A percentile compares a stretch with the other conserved stretches of the same genome.
Conservation (phyloP, 1,139 yeast species). For the Saccharomyces hybrid region DNA sequence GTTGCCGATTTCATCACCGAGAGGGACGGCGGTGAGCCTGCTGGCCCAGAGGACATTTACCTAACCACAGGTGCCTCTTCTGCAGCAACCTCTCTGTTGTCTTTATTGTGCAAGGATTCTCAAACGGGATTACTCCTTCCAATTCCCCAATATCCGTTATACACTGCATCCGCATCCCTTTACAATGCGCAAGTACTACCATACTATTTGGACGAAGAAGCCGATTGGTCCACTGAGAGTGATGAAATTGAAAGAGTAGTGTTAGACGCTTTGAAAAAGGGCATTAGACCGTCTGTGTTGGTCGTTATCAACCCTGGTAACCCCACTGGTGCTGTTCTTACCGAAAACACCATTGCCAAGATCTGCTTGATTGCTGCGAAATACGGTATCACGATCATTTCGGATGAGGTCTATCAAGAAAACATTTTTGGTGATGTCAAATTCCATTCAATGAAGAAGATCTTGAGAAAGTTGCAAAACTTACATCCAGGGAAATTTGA, state of each 20-base stretch:
- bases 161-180: conserved; percentile 83
- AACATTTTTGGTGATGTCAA: conserved; percentile 62
- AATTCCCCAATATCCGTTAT: conserved; percentile 93
- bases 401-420: conserved; percentile 98
- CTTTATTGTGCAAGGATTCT: conserved; percentile 56
- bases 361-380: conserved; percentile 74
- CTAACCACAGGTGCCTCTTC: conserved; percentile 93
- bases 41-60: conserved; percentile 65
- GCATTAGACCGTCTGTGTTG: conserved; percentile 63
- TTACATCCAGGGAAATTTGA: conserved; percentile 48
- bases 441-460: conserved; percentile 58
- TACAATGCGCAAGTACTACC: conserved; percentile 76
- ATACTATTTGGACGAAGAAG: conserved; percentile 73
- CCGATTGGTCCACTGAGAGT: conserved; percentile 78
- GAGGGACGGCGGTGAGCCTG: conserved; percentile 59
- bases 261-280: conserved; percentile 43
- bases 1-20: conserved; percentile 70
- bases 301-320: conserved; percentile 96
- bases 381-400: conserved; percentile 75
- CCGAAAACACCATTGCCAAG: conserved; percentile 56
- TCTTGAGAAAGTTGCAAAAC: conserved; percentile 52
- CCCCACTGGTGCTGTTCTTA: conserved; percentile 85
- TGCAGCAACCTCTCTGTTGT: conserved; percentile 71
- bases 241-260: conserved; percentile 53
- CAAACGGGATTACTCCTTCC: conserved; percentile 84